Evolutionary conservation across 2,329 filamentous ascomycete genomes (phyloP).

Genomic region (Neonectria magnoliae): DNA sequence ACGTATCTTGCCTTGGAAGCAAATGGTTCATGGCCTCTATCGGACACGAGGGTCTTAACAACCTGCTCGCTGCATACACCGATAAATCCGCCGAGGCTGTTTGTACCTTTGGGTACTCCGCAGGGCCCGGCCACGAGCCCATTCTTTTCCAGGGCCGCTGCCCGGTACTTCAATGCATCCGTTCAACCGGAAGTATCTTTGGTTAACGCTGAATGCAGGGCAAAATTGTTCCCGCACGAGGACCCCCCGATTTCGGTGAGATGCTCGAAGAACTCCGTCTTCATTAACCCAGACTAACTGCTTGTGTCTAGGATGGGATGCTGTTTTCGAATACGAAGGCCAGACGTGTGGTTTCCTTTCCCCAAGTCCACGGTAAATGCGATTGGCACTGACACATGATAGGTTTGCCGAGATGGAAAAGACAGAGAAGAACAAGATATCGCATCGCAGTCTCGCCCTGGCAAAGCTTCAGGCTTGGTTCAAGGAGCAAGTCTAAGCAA

Average conservation of each 20-base stretch:
- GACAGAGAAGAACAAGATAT: conserved; percentile 87
- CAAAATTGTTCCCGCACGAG: conserved; percentile 85
- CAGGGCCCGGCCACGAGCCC: conserved; percentile 84
- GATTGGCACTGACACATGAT: conserved; percentile 21
- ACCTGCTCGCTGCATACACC: conserved; percentile 85
- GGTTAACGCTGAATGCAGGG: conserved; percentile 53
- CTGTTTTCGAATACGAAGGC: conserved; percentile 93
- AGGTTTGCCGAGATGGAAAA: conserved; percentile 96
- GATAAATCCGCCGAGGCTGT: conserved; percentile 94
- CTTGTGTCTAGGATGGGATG: conserved; percentile 81
- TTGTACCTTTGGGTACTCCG: conserved; percentile 93
- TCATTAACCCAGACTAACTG: conserved; percentile 17
- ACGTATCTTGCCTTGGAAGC: conserved; percentile 57
- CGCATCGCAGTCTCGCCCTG: conserved; percentile 88
- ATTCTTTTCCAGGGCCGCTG: conserved; percentile 93
- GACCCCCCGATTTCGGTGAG: conserved; percentile 84
- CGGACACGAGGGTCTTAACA: conserved; percentile 87
- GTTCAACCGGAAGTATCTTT: neutral
- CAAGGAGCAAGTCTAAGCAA: conserved; percentile 51
- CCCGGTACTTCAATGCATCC: conserved; percentile 59
- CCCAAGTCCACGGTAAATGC: neutral
- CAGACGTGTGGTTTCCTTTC: conserved; percentile 69
- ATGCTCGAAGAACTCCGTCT: neutral
- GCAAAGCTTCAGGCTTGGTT: conserved; percentile 88
- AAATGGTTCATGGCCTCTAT: conserved; percentile 93